Evolutionary conservation across 352 stramenopile genomes (phyloP).

Genomic region (Halophytophthora polymorphica): DNA sequence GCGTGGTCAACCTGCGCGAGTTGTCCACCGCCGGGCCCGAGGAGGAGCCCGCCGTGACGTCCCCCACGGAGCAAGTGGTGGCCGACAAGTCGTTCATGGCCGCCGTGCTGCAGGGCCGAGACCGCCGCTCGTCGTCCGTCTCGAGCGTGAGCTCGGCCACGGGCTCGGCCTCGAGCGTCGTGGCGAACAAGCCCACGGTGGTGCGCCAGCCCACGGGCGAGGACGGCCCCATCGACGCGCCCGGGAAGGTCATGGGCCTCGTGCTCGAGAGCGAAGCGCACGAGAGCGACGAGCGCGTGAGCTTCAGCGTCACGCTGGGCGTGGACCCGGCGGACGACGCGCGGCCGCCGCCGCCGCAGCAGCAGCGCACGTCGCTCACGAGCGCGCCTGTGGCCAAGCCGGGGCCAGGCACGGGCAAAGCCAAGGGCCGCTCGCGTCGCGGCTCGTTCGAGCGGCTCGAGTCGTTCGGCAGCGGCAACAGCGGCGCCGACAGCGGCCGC

Average conservation of each 20-base stretch:
- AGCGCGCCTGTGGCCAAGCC: conserved; percentile 22
- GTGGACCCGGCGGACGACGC: conserved; percentile 63
- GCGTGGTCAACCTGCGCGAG: conserved; percentile 80
- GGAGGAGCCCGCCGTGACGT: conserved; percentile 29
- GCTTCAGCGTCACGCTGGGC: conserved; percentile 81
- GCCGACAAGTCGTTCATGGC: conserved; percentile 47
- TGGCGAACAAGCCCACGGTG: conserved; percentile 12
- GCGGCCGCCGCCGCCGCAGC: conserved; percentile 49
- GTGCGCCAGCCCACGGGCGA: conserved; percentile 79
- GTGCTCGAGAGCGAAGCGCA: conserved; percentile 56
- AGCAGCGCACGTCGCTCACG: conserved; percentile 50
- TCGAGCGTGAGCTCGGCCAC: conserved; percentile 33
- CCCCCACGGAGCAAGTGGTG: conserved; percentile 29
- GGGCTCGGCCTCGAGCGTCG: conserved; percentile 14
- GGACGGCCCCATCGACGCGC: conserved; percentile 63
- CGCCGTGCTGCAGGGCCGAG: conserved; percentile 44
- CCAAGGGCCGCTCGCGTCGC: conserved; percentile 39
- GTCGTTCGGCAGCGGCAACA: conserved; percentile 31
- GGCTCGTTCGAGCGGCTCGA: conserved; percentile 53
- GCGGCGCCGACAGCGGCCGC: no score
- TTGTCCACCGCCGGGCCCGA: conserved; percentile 29
- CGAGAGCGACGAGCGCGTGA: conserved; percentile 60
- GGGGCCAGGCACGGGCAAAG: conserved; percentile 24
- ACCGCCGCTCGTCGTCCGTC: conserved; percentile 42
- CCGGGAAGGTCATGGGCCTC: conserved; percentile 80